Conservation (phyloP, 2,329 filamentous ascomycete species). For the Oidium heveae region DNA sequence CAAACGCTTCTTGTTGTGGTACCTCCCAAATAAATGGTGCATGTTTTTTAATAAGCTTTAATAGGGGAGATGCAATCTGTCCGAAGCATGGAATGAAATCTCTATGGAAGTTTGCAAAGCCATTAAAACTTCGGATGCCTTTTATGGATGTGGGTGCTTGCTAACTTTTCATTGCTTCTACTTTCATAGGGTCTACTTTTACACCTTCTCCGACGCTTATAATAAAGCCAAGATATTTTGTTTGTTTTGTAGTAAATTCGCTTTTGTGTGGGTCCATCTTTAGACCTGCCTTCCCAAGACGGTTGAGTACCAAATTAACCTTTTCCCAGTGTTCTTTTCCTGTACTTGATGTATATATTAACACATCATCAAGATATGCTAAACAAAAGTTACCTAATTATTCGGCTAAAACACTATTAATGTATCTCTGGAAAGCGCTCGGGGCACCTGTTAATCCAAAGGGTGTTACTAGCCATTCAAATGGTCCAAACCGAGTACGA, state of each 20-base stretch:
- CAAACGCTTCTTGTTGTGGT: not conserved
- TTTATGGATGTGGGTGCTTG: not conserved
- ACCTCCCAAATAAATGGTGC: not conserved
- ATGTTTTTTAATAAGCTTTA: not conserved
- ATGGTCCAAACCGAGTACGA: not conserved
- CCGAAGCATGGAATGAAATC: not conserved
- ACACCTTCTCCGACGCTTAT: not conserved
- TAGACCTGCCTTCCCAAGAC: not conserved
- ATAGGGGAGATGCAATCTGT: not conserved
- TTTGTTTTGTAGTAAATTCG: not conserved
- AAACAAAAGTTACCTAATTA: not conserved
- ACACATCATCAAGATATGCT: not conserved
- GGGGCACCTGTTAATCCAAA: not conserved
- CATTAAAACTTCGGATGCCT: not conserved
- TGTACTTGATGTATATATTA: too few species aligned
- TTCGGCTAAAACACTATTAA: not conserved
- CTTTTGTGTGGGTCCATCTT: not conserved
- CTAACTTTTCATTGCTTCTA: not conserved
- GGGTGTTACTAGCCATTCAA: too few species aligned
- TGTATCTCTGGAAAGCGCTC: not conserved
- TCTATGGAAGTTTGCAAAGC: not conserved
- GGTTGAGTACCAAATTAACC: not conserved
- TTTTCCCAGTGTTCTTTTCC: not conserved
- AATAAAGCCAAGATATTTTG: not conserved
- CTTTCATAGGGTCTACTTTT: not conserved